Evolutionary conservation across 1,284 basidiomycete genomes (phyloP), one percentile per base, ranked within the genome.

Genomic region (Boletellus deceptivus): DNA sequence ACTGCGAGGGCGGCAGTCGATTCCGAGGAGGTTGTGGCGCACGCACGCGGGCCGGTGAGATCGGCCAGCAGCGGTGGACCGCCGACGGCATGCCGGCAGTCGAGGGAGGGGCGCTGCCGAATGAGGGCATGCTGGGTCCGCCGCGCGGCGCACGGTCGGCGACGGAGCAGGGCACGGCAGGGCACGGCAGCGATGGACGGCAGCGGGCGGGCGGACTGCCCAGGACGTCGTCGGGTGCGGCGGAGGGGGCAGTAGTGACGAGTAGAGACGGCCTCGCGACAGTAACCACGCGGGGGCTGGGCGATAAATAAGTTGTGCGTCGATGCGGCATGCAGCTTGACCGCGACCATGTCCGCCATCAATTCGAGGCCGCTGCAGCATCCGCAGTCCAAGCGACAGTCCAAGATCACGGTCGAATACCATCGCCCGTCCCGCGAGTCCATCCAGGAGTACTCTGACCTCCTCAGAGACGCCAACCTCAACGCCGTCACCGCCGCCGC

Each of bases 361-460:
- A 71, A 76, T 62, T 69, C 67, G 56, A 67, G 71, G 50, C 56
- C 59, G 36, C 55, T 57, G 43, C 67, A 58, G 5, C 49, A 57
- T 22, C 63, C 56, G 16, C 62, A 70, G 56, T 46, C 44, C 6
- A 46, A 17, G n/a, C 78, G 80, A 62, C 81, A 83, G 65, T 84
- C 83, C 31, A 84, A 80, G 74, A 81, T 84, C 55, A 85, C 86
- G 13, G 75, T 88, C 61, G 86, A 88, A 63, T 86, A 86, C 68
- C 83, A 86, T 70, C 75, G 82, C 25, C 86, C 86, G 2, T 83
- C 82, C 1, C 64, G 78, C 44, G 75, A 79, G 61, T 80, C 77
- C 54, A 82, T 88, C 54, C 83, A 85, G 58, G 85, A 89, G 59
- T 87, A 86, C 70, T 77, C 82, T 64, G 78, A 82, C 49, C 82